Conservation (phyloP, 2,329 filamentous ascomycete genomes). For the Sporothrix phasma region DNA sequence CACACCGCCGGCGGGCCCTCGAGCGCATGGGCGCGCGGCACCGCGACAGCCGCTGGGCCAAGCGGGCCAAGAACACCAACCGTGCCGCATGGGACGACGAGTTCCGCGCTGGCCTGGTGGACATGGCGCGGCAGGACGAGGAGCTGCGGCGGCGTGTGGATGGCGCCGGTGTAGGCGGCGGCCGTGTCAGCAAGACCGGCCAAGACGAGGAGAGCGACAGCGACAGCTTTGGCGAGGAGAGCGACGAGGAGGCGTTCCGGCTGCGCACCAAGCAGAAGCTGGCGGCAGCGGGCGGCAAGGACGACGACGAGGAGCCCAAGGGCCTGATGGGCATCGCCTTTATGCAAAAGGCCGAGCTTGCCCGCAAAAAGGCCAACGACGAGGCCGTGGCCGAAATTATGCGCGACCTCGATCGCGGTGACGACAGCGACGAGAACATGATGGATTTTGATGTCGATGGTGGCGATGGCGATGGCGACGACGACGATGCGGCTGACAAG, state of each 20-base stretch:
- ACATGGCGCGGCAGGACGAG: slow-evolving; percentile 74
- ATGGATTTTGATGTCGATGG: slow-evolving; percentile 29
- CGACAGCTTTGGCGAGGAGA: slow-evolving; percentile 43
- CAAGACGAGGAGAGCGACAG: slow-evolving; percentile 41
- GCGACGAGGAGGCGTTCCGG: slow-evolving; percentile 44
- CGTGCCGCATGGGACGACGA: slow-evolving; percentile 83
- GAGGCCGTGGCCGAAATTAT: slow-evolving; percentile 61
- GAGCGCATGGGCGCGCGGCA: slow-evolving; percentile 80
- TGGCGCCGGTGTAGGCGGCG: slow-evolving; percentile 41
- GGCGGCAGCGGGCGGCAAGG: slow-evolving; percentile 31
- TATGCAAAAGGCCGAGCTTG: slow-evolving; percentile 81
- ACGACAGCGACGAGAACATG: slow-evolving; percentile 67
- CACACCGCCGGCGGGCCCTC: slow-evolving; percentile 66
- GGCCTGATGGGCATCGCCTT: slow-evolving; percentile 75
- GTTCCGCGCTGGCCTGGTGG: slow-evolving; percentile 64
- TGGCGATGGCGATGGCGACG: slow-evolving; percentile 12
- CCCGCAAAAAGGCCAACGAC: slow-evolving; percentile 69
- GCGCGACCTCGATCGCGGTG: slow-evolving; percentile 57
- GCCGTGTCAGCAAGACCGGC: slow-evolving; percentile 17
- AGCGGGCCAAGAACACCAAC: slow-evolving; percentile 67
- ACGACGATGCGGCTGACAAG: slow-evolving; percentile 13
- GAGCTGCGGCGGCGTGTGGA: slow-evolving; percentile 72
- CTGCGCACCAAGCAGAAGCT: slow-evolving; percentile 40
- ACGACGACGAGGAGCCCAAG: slow-evolving; percentile 48
- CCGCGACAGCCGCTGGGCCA: slow-evolving; percentile 86